Evolutionary conservation across 2,329 filamentous ascomycete species (phyloP).

Genomic region (Thelonectria rubi): DNA sequence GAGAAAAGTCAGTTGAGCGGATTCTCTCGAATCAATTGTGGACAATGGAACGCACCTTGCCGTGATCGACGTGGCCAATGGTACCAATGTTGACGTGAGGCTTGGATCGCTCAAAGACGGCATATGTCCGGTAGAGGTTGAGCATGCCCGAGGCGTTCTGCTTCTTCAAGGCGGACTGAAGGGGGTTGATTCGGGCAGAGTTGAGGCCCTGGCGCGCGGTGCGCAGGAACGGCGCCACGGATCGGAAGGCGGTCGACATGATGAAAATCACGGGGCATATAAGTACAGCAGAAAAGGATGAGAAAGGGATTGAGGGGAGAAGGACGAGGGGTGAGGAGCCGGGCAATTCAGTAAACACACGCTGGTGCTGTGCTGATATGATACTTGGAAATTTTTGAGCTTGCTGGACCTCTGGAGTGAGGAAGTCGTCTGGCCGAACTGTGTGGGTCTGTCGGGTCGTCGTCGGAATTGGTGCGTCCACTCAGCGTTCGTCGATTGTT

Average conservation of each 20-base stretch:
- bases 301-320: slow-evolving; percentile 38
- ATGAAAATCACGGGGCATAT: slow-evolving; percentile 50
- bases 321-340: slow-evolving; percentile 23
- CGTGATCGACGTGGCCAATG: slow-evolving; percentile 99
- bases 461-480: slow-evolving; percentile 30
- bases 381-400: slow-evolving; percentile 52
- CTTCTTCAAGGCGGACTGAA: slow-evolving; percentile 74
- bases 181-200: slow-evolving; percentile 75
- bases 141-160: slow-evolving; percentile 71
- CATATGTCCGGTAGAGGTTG: slow-evolving; percentile 72
- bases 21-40: slow-evolving; percentile 15
- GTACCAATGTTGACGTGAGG: slow-evolving; percentile 99
- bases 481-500: slow-evolving; percentile 24
- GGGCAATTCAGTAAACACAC: slow-evolving; percentile 37
- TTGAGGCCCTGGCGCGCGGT: slow-evolving; percentile 80
- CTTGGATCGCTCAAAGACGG: slow-evolving; percentile 86
- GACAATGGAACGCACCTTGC: slow-evolving; percentile 75
- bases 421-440: slow-evolving; percentile 26
- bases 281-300: slow-evolving; percentile 39
- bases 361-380: slow-evolving; percentile 36
- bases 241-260: slow-evolving; percentile 85
- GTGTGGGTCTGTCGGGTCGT: slow-evolving; percentile 32
- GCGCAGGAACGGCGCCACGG: slow-evolving; percentile 80
- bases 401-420: slow-evolving; percentile 32
- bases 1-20: slow-evolving; percentile 29